Evolutionary conservation across 257 asterid genomes (phyloP), one percentile per base, ranked within the genome.

Genomic region (Cynanchum wilfordii): DNA sequence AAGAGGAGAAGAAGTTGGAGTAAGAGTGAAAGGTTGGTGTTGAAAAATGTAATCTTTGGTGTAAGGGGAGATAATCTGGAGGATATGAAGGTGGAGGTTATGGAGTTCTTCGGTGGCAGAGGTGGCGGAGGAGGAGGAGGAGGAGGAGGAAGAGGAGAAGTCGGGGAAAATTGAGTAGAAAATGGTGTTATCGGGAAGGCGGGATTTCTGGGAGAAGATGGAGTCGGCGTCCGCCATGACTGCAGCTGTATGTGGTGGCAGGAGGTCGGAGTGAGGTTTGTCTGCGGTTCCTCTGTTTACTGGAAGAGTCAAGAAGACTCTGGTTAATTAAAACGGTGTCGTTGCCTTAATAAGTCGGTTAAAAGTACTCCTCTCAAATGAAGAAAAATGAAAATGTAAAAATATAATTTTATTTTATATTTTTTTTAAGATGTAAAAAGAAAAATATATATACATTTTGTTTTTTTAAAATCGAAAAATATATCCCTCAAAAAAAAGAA

Each of bases 111-210:
- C 81, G 69, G 88, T 27, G 59, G 77, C 80, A 66, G 87, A 24
- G 59, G 82, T 8, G 57, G 58, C 17, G 24, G 66, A 3, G 30
- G 16, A 0, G 79, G 87, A 5, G 57, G 76, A 20, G 27, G 73
- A 15, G 33, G 66, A 12, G 76, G 85, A 24, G 77, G 71, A 52
- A 73, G 84, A 40, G 69, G 88, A 75, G 66, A 80, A 75, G 76
- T 89, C 95, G 10, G 91, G 87, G 84, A 77, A 87, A 79, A 91
- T 80, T 80, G 92, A 82, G 87, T 82, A 94, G 82, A 80, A 91
- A 38, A 94, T 90, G 42, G 92, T 87, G 86, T 89, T 97, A 55
- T 94, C 97, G 0, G 89, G 84, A 1, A 88, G 89, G 59, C 86
- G 80, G 65, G 81, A 67, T 54, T 80, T 85, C 25, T 78, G 83